These are phyloP conservation scores for Wallacemonas sp. DNA, from an alignment of 208 protist species.

Conservation along the genomic window DNA sequence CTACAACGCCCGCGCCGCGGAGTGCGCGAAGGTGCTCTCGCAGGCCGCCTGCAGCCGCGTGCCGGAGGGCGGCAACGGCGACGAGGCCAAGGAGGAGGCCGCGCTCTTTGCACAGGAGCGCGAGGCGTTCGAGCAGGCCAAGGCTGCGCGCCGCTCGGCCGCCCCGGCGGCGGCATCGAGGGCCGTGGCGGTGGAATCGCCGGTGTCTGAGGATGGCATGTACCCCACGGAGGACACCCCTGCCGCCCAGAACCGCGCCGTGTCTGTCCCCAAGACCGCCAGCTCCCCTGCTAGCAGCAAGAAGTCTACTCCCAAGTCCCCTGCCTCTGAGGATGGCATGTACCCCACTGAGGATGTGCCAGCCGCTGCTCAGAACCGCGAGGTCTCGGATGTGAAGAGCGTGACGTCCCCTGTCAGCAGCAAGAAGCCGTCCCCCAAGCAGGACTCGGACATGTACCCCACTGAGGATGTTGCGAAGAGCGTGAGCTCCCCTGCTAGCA, in stretches of 20 bases:
- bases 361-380: neutral
- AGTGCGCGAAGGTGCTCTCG: slow-evolving; percentile 23
- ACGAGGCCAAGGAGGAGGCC: slow-evolving; percentile 15
- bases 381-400: slow-evolving; percentile 1
- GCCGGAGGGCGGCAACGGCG: slow-evolving; percentile 8
- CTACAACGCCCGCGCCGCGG: slow-evolving; percentile 53
- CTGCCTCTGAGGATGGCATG: slow-evolving; percentile 4
- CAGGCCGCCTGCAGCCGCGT: slow-evolving; percentile 14
- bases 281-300: slow-evolving; percentile 13
- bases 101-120: neutral
- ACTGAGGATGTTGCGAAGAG: slow-evolving; percentile 6
- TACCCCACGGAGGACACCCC: slow-evolving; percentile 16
- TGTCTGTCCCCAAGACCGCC: neutral
- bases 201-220: neutral
- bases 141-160: neutral
- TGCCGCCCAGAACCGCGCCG: neutral
- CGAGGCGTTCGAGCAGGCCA: neutral
- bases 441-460: slow-evolving; percentile 15
- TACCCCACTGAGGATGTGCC: slow-evolving; percentile 14
- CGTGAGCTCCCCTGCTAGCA: neutral
- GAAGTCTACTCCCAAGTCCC: slow-evolving; percentile 9
- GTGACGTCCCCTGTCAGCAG: neutral
- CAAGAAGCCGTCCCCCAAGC: slow-evolving; percentile 5
- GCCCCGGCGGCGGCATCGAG: neutral
- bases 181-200: neutral